Evolutionary conservation across 345 rosid species (phyloP).

Genomic region (Abelmoschus esculentus): DNA sequence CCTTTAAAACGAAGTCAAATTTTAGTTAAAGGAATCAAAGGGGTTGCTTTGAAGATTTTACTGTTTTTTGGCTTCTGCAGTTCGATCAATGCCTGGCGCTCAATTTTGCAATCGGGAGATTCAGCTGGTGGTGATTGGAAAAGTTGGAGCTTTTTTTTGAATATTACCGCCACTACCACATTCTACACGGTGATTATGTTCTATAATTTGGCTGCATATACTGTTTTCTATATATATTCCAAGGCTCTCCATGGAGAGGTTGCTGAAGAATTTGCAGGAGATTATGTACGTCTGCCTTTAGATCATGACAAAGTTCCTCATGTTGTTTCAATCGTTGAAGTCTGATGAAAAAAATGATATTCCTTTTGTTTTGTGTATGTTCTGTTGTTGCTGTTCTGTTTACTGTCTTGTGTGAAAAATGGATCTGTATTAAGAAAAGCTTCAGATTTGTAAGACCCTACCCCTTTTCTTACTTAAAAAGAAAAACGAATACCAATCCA

Average conservation of each 20-base stretch:
- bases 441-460: conserved; percentile 6
- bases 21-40: conserved; percentile 44
- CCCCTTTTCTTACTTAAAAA: no score
- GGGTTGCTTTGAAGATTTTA: conserved; percentile 30
- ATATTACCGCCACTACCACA: conserved; percentile 43
- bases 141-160: conserved; percentile 29
- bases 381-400: no score
- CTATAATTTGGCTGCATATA: conserved; percentile 37
- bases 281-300: conserved; percentile 66
- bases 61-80: conserved; percentile 21
- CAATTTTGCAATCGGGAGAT: conserved; percentile 4
- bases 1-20: conserved; percentile 52
- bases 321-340: conserved; percentile 37
- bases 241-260: conserved; percentile 68
- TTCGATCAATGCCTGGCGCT: conserved; percentile 27
- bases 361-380: no score
- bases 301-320: conserved; percentile 61
- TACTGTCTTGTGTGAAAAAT: no score
- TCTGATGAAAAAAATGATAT: no score
- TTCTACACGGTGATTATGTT: conserved; percentile 25
- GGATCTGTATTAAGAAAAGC: conserved; percentile 3
- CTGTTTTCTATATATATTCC: conserved; percentile 61
- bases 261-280: conserved; percentile 67
- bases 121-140: conserved; percentile 29
- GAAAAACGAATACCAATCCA: no score